Conservation (phyloP, 2,329 filamentous ascomycete species). For the Rutstroemia sp. region DNA sequence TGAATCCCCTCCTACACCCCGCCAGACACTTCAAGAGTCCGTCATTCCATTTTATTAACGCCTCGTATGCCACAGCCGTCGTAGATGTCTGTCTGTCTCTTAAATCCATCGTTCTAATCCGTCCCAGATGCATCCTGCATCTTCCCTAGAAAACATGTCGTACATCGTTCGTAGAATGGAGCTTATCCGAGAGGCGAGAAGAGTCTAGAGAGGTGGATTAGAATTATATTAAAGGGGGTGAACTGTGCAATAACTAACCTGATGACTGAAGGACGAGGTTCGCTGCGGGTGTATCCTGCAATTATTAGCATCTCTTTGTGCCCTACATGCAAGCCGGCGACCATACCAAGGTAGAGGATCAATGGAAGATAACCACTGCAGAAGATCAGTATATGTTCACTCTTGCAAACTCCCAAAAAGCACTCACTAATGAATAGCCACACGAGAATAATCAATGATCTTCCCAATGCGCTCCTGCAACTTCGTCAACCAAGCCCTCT, state of each 20-base stretch:
- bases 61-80: constrained; percentile 23
- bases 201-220: constrained; percentile 38
- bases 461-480: constrained; percentile 90
- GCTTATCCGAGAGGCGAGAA: constrained; percentile 56
- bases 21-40: constrained; percentile 8
- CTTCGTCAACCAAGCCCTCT: constrained; percentile 15
- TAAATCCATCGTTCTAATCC: background rate
- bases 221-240: background rate
- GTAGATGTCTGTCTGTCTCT: background rate
- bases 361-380: constrained; percentile 86
- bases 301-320: constrained; percentile 15
- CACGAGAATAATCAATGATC: constrained; percentile 88
- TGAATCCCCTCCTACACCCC: constrained; percentile 11
- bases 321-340: constrained; percentile 3
- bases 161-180: constrained; percentile 1
- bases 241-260: constrained; percentile 41
- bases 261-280: constrained; percentile 77
- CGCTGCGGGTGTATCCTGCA: constrained; percentile 85
- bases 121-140: background rate
- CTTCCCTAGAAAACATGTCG: background rate
- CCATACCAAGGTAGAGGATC: constrained; percentile 88
- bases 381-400: constrained; percentile 30
- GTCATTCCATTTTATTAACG: constrained; percentile 17
- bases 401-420: background rate
- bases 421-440: constrained; percentile 89